A percentile compares a stretch with the other conserved stretches of the same genome.
Conservation (phyloP, 805 yeast species). For the Candida ovalis region DNA sequence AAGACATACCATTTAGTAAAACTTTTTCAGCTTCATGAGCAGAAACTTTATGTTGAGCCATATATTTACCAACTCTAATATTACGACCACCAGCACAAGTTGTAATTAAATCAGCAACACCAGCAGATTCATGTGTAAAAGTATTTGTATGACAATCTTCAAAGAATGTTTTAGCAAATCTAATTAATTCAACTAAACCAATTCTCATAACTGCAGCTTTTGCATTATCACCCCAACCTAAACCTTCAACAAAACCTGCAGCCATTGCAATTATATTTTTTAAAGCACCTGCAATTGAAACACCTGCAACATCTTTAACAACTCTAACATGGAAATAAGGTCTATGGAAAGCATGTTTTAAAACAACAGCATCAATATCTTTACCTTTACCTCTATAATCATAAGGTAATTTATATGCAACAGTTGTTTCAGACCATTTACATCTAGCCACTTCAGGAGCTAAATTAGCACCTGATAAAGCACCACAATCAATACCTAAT, state of each 20-base stretch:
- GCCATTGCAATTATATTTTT: conserved; percentile 95
- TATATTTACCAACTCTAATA: conserved; percentile 81
- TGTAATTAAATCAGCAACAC: conserved; percentile 97
- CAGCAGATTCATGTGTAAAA: conserved; percentile 90
- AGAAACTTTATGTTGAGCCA: conserved; percentile 74
- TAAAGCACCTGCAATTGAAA: conserved; percentile 93
- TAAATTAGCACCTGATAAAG: conserved; percentile 92
- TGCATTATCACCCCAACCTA: conserved; percentile 99
- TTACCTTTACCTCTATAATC: conserved; percentile 65
- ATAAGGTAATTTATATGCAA: conserved; percentile 76
- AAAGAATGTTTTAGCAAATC: conserved; percentile 80
- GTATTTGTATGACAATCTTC: conserved; percentile 71
- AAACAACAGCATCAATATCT: conserved; percentile 67
- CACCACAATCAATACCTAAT: conserved; percentile 91
- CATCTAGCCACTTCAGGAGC: conserved; percentile 96
- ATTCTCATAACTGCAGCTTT: conserved; percentile 97
- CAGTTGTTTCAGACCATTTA: conserved; percentile 97
- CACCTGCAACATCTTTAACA: conserved; percentile 91
- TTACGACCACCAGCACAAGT: conserved; percentile 98
- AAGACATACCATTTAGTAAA: conserved; percentile 90
- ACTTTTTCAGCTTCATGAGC: conserved; percentile 82
- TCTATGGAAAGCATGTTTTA: conserved; percentile 89
- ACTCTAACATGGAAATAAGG: conserved; percentile 97
- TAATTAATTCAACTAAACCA: conserved; percentile 86
- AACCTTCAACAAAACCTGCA: conserved; percentile 96